Evolutionary conservation across 2,329 filamentous ascomycete genomes (phyloP), one percentile per base, ranked within the genome.

Genomic region (Verticillium longisporum): DNA sequence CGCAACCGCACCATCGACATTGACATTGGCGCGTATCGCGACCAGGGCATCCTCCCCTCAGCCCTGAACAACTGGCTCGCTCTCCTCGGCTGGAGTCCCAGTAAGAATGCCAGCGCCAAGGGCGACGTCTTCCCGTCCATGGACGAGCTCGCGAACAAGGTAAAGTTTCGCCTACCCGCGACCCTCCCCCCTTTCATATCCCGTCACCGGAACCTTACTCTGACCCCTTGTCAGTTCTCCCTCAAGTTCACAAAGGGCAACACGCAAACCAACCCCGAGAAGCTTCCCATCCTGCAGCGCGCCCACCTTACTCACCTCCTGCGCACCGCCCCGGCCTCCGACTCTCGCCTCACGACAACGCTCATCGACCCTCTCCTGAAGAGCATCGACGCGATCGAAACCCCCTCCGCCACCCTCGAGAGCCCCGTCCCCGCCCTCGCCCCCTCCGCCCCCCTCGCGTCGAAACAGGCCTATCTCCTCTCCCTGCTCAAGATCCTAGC

Each of bases 231-330:
- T 15, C 62, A 91, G 84, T 94, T 97, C 71, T 86, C 88, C 55
- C 81, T 96, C 66, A 92, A 92, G 70, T 96, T 97, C 75, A 98
- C 92, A 3, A 91, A 89, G 68, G 94, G 94, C 10, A 93, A 97
- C 72, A 91, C 93, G 6, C 88, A 89, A 14, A 91, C 97, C 18
- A 87, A 89, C 21, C 83, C 88, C 58, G 85, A 87, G 57, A 99
- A 98, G 71, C 82, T 98, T 15, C 83, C 85, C 67, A 91, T 88
- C 72, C 83, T 98, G 57, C 91, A 97, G 69, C 86, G 84, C 67
- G 82, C 84, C 56, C 91, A 94, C 70, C 67, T 72, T 21, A 72
- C 71, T 34, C 67, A 72, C 6, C 69, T 77, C 32, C 66, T 77
- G 50, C 65, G 66, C 50, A 61, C 61, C 18, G 57, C 65, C 31